Evolutionary conservation across 768 basidiomycete genomes (phyloP).

Genomic region (Tulasnella sp.): DNA sequence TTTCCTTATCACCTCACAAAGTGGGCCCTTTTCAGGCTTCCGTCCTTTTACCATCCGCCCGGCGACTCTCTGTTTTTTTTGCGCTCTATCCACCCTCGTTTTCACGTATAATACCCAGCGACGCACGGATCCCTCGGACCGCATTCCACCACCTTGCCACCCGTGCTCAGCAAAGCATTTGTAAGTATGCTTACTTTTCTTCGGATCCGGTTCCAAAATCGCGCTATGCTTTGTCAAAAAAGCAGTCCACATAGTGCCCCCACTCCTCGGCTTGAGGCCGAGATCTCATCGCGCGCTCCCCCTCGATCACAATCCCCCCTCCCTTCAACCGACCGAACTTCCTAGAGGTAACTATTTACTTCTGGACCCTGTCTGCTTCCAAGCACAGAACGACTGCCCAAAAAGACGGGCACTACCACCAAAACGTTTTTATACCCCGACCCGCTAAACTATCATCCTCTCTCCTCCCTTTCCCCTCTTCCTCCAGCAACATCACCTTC

Average conservation of each 20-base stretch:
- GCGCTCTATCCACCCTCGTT: too few species aligned
- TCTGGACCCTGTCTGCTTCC: conserved; percentile 13
- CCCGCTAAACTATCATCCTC: not conserved
- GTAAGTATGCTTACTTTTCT: not conserved
- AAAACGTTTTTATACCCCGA: conserved; percentile 18
- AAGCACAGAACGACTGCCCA: conserved; percentile 10
- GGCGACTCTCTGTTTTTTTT: conserved; percentile 6
- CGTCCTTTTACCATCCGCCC: not conserved
- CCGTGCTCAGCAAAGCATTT: not conserved
- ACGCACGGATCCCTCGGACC: not conserved
- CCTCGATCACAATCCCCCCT: conserved; percentile 5
- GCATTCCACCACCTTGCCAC: not conserved
- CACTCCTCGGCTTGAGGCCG: conserved; percentile 15
- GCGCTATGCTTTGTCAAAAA: not conserved
- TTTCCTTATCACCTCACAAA: conserved; percentile 2
- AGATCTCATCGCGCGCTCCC: conserved; percentile 11
- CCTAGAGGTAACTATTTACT: conserved; percentile 18
- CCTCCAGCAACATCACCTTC: not conserved
- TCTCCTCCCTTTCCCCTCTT: conserved; percentile 3
- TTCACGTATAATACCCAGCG: not conserved
- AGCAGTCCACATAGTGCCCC: not conserved
- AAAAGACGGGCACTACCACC: not conserved
- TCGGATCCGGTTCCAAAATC: not conserved
- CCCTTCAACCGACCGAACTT: not conserved
- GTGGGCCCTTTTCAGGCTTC: not conserved